Percentiles rank a stretch among this genome's conserved stretches.
These are phyloP conservation scores for Cnidoscolus chayamansa DNA, from an alignment of 441 rosid species.

Conservation along the genomic window DNA sequence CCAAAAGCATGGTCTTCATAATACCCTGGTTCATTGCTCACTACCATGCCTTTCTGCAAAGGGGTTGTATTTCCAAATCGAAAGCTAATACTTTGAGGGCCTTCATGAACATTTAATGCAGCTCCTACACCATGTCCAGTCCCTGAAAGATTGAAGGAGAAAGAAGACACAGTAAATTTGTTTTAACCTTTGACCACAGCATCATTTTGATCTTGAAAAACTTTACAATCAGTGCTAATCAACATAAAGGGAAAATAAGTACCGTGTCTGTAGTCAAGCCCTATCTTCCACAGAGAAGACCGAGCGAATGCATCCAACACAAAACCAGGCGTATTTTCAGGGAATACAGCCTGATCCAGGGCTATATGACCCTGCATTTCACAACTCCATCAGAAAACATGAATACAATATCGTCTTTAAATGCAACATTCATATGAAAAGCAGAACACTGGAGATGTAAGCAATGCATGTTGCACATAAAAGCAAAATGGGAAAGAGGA, in stretches of 20 bases:
- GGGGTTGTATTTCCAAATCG: conserved; percentile 83
- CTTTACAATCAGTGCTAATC: neutral
- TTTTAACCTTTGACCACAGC: neutral
- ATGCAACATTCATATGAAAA: neutral
- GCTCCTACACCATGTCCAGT: conserved; percentile 99
- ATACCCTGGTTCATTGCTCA: conserved; percentile 98
- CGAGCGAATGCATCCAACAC: conserved; percentile 93
- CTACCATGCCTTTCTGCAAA: conserved; percentile 85
- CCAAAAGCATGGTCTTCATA: conserved; percentile 98
- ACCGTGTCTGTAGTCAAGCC: conserved; percentile 99
- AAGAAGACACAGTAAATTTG: conserved; percentile 18
- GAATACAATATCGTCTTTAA: neutral
- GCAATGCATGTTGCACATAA: neutral
- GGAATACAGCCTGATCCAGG: conserved; percentile 90
- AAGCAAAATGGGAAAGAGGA: neutral
- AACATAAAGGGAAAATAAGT: conserved; percentile 26
- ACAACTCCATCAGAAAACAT: neutral
- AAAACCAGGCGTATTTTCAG: conserved; percentile 91
- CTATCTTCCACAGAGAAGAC: conserved; percentile 86
- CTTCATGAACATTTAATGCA: conserved; percentile 95
- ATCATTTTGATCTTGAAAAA: neutral
- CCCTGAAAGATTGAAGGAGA: conserved; percentile 43
- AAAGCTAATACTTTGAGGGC: conserved; percentile 95
- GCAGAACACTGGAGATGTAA: neutral
- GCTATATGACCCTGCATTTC: conserved; percentile 92